phyloP scores from a whole-genome alignment of 106 monocot species.

The Platanthera zijinensis region DNA sequence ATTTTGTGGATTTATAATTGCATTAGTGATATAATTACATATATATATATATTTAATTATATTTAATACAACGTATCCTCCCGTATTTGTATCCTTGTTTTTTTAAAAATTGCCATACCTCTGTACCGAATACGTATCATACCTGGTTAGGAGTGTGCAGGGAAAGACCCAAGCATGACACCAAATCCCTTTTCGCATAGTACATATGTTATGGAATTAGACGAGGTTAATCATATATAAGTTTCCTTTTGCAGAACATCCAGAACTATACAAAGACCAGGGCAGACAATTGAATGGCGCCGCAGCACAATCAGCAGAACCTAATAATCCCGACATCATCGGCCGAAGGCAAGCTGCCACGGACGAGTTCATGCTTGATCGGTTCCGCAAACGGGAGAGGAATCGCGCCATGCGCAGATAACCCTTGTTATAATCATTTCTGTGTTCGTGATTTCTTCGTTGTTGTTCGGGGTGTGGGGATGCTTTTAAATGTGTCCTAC shows the following conservation, averaged over 20 bases:
- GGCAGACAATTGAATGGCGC: conserved; percentile 17
- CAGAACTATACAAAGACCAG: conserved; percentile 54
- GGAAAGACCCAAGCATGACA: no score
- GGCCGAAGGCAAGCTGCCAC: conserved; percentile 84
- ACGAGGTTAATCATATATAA: background rate
- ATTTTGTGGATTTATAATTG: no score
- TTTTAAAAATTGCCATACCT: no score
- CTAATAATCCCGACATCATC: conserved; percentile 22
- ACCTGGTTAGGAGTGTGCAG: no score
- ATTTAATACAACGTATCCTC: no score
- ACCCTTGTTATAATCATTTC: background rate
- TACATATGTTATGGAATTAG: no score
- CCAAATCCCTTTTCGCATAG: no score
- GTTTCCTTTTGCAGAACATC: conserved; percentile 47
- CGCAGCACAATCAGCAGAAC: conserved; percentile 36
- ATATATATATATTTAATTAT: no score
- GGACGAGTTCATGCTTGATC: conserved; percentile 92
- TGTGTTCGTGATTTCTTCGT: background rate
- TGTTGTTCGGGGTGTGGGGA: background rate
- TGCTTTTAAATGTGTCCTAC: background rate
- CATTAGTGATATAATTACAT: no score
- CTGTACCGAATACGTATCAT: no score
- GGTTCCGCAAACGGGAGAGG: conserved; percentile 83
- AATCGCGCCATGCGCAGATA: conserved; percentile 85
- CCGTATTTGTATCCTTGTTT: no score